Base-by-base conservation (phyloP, 1,284 basidiomycete species). In the Moesziomyces globuligerus region DNA sequence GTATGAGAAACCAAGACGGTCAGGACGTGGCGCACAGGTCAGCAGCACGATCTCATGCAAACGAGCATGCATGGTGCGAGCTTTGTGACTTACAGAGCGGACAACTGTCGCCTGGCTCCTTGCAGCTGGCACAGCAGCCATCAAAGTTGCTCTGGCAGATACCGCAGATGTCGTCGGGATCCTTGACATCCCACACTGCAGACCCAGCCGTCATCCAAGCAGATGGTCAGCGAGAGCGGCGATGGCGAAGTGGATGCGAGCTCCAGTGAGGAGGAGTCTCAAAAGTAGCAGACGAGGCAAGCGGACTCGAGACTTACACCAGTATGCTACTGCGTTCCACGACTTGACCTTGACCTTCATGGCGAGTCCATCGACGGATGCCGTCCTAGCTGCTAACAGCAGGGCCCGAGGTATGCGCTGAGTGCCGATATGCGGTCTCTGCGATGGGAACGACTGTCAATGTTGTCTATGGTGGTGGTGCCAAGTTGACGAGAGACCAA, bases 221-320 rank as follows among this genome's bases (percentile, higher is more conserved):
- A n/a, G n/a, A n/a, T n/a, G n/a, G n/a, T n/a, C n/a, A n/a, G n/a
- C n/a, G n/a, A n/a, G n/a, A n/a, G n/a, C n/a, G n/a, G n/a, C n/a
- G n/a, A n/a, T n/a, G n/a, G n/a, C n/a, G n/a, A n/a, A n/a, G n/a
- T n/a, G n/a, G n/a, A n/a, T n/a, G n/a, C n/a, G n/a, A n/a, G n/a
- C n/a, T n/a, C n/a, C n/a, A n/a, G n/a, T n/a, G n/a, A n/a, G n/a
- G n/a, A n/a, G n/a, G 8, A 20, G 21, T 23, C 18, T 17, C 34
- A 24, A 24, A 13, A 34, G 25, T 39, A 10, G 9, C 2, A 6
- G 20, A 3, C 13, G 28, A 24, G 15, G 18, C 20, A 20, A 34
- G 17, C 3, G 23, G 23, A 87, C 88, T 73, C 92, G 94, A 83
- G 15, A 79, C 75, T 67, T 58, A 80, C 78, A 50, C 80, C 80